Base-by-base conservation (phyloP, 2,329 filamentous ascomycete genomes). In the Didymellaceae sp. region DNA sequence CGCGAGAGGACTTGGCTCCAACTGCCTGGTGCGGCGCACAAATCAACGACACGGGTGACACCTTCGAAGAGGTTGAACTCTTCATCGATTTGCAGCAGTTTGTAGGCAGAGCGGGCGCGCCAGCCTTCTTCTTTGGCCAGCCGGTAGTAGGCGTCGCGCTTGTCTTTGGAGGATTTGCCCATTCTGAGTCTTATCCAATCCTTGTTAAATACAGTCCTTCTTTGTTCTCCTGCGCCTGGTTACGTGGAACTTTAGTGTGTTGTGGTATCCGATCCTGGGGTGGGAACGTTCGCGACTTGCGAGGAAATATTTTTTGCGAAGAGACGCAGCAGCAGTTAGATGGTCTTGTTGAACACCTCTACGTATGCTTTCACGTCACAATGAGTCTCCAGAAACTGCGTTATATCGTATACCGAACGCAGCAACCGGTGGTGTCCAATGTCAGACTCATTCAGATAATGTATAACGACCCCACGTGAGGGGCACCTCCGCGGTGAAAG, bases 41-140 rank as follows among this genome's bases (percentile, higher is more conserved):
- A 82, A 72, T 99, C 94, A 13, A 99, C 93, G 1, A 99, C 94
- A 26, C 94, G 84, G 2, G 90, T 93, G 38, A 97, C 93, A 65
- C 87, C 85, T 61, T 89, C 84, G 73, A 99, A 97, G 9, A 99
- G 83, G 67, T 97, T 89, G 76, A 97, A 99, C 77, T 97, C 91
- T 86, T 83, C 91, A 72, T 99, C 92, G 18, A 99, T 85, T 74
- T 99, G 94, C 10, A 99, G 85, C 18, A 99, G 84, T 76, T 99
- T 99, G 80, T 97, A 99, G 7, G 94, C 94, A 61, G 91, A 96
- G 50, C 94, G 85, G 21, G 94, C 94, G 26, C 94, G 89, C 93
- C 94, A 99, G 58, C 95, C 95, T 79, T 99, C 94, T 75, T 99
- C 94, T 77, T 99, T 99, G 14, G 94, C 94, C 7, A 99, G 88